Conservation (phyloP, 805 yeast genomes). For the Wickerhamiella kurtzmanii region DNA sequence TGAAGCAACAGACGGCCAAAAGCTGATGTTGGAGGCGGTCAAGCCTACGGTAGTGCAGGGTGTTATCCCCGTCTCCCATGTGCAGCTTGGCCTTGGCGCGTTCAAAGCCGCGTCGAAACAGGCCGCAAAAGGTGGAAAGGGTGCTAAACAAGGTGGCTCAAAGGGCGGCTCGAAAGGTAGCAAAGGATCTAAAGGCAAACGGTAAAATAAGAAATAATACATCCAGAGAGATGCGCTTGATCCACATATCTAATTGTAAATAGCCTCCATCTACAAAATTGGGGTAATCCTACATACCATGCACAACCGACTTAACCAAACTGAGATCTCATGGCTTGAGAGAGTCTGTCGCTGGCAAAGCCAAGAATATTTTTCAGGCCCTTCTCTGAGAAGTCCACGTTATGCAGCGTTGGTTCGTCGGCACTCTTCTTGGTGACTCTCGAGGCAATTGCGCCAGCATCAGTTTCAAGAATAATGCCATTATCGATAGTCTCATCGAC, state of each 20-base stretch:
- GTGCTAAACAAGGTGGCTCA: neutral
- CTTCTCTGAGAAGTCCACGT: slow-evolving; percentile 30
- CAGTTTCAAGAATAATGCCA: slow-evolving; percentile 84
- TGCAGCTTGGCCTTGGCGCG: slow-evolving; percentile 5
- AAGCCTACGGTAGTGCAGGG: slow-evolving; percentile 7
- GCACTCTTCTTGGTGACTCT: slow-evolving; percentile 83
- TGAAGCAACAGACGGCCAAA: slow-evolving; percentile 9
- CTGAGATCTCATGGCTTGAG: slow-evolving; percentile 37
- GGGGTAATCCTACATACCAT: neutral
- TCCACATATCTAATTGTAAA: neutral
- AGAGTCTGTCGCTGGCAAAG: slow-evolving; percentile 65
- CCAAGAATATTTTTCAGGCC: slow-evolving; percentile 68
- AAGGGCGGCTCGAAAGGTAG: neutral
- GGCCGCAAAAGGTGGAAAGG: neutral
- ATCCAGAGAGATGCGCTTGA: neutral
- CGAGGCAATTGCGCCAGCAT: slow-evolving; percentile 71
- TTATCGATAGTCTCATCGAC: slow-evolving; percentile 89
- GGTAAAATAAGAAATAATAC: neutral
- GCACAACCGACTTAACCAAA: slow-evolving; percentile 5
- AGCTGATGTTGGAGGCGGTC: slow-evolving; percentile 6
- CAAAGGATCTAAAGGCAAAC: neutral
- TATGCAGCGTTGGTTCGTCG: slow-evolving; percentile 38
- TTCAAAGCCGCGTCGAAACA: neutral
- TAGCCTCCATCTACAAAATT: neutral
- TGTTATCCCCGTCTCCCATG: slow-evolving; percentile 6